Percentiles rank a stretch among this genome's conserved stretches.
phyloP scores from a whole-genome alignment of 75 land plant genomes.

The Cupressus sempervirens region DNA sequence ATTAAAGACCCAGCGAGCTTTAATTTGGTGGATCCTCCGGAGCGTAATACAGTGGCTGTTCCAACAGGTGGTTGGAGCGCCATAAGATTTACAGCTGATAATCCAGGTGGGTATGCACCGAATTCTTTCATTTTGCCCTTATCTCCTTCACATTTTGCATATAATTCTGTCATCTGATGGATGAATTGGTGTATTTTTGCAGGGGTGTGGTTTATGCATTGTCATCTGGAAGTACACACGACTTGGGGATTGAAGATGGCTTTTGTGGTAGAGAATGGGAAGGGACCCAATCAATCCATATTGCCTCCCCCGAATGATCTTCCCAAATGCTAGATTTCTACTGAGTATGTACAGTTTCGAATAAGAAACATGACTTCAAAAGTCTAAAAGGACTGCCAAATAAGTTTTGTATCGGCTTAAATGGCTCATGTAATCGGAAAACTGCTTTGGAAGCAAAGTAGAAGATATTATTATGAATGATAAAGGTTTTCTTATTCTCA shows the following conservation, averaged over 20 bases:
- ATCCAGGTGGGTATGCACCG: slow-evolving; percentile 45
- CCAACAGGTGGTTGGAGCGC: slow-evolving; percentile 67
- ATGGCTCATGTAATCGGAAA: too few species aligned
- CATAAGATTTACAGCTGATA: slow-evolving; percentile 55
- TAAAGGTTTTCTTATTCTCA: too few species aligned
- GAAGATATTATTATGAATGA: too few species aligned
- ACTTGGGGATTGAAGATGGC: slow-evolving; percentile 40
- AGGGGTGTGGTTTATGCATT: slow-evolving; percentile 45
- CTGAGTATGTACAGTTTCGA: too few species aligned
- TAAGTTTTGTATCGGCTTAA: too few species aligned
- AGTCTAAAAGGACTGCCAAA: too few species aligned
- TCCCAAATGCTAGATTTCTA: not conserved
- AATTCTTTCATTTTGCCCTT: not conserved
- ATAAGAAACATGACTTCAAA: too few species aligned
- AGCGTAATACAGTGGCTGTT: slow-evolving; percentile 52
- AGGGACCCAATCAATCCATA: slow-evolving; percentile 12
- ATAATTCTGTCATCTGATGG: not conserved
- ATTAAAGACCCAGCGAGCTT: slow-evolving; percentile 29
- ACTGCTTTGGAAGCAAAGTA: too few species aligned
- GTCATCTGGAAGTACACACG: slow-evolving; percentile 38
- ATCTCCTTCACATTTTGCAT: not conserved
- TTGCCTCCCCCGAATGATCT: slow-evolving; percentile 28
- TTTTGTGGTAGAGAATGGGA: slow-evolving; percentile 30
- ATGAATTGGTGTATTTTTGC: not conserved
- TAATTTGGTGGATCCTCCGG: slow-evolving; percentile 61